phyloP scores from a whole-genome alignment of 371 early-diverging fungal species.

The Paraphysoderma sedebokerense region DNA sequence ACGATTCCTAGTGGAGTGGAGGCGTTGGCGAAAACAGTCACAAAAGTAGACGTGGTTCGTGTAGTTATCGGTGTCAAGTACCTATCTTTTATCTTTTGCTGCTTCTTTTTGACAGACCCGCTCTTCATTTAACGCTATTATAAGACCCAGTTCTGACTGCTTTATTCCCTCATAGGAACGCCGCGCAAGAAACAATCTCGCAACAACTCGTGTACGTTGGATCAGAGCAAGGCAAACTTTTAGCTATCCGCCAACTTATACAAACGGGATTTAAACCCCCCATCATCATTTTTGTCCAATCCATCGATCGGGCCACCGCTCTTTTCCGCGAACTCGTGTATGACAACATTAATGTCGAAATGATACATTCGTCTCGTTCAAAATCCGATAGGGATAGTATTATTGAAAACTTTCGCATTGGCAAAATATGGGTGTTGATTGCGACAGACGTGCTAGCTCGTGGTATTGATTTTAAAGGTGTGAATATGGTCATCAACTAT shows the following conservation, averaged over 20 bases:
- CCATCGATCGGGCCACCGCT: conserved; percentile 88
- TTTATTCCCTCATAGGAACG: conserved; percentile 33
- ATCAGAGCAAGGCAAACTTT: conserved; percentile 79
- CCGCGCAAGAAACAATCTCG: conserved; percentile 78
- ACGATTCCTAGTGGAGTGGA: conserved; percentile 87
- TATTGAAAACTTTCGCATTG: conserved; percentile 72
- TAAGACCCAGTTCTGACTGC: conserved; percentile 3
- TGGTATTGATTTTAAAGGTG: conserved; percentile 87
- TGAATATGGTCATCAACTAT: conserved; percentile 83
- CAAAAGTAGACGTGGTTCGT: conserved; percentile 67
- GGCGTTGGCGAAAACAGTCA: conserved; percentile 66
- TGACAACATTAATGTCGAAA: conserved; percentile 91
- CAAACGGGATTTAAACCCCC: conserved; percentile 72
- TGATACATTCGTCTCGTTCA: conserved; percentile 84
- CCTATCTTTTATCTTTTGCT: conserved; percentile 5
- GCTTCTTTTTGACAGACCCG: no score
- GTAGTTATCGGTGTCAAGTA: conserved; percentile 78
- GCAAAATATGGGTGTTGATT: conserved; percentile 87
- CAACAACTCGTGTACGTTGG: conserved; percentile 86
- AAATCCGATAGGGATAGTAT: conserved; percentile 78
- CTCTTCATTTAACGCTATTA: neutral
- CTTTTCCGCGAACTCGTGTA: conserved; percentile 86
- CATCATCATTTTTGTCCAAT: conserved; percentile 85
- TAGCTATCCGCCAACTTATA: conserved; percentile 78
- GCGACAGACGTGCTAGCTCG: conserved; percentile 94